Evolutionary conservation across 1,284 basidiomycete genomes (phyloP), one percentile per base, ranked within the genome.

Genomic region (Pyrrhoderma noxium): DNA sequence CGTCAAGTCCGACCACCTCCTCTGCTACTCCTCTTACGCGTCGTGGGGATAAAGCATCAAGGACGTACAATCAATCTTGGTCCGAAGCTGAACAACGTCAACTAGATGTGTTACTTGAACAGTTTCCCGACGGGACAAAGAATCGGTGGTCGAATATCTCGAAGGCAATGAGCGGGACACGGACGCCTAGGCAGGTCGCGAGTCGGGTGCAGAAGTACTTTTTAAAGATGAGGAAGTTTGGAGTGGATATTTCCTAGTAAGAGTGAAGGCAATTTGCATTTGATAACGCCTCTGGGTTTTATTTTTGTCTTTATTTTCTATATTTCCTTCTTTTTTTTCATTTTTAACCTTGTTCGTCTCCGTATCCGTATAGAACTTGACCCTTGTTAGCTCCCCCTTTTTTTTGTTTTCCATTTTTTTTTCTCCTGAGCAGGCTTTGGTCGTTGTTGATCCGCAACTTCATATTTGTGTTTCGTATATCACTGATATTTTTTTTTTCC

Each of bases 131-230:
- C 16, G 81, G 81, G n/a, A 82, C 84, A 64, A 79, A 80, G 64
- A 82, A 85, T 63, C 67, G 85, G 85, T 82, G 84, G 84, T 72
- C 79, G 49, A 85, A 86, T 64, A 89, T 89, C 46, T 89, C 86
- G 11, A 69, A 74, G 46, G 86, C 83, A 18, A 89, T 89, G 87
- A 71, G 79, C 51, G 86, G 86, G 1, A 70, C 70, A 45, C 70
- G 86, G 49, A 89, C 86, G 2, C 79, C 87, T 7, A 69, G 86
- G 54, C 87, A 89, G 66, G 87, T 89, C n/a, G 85, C 86, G 22
- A 88, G 84, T 67, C 76, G 87, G 18, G 87, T 89, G 47, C 87
- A 89, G 60, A 89, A 89, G 65, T 89, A 88, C 65, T 84, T 86
- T 62, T 83, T 85, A 62, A 89, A 89, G 69, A 64, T 89, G 64